Percentiles rank a stretch among this genome's conserved stretches.
Conservation (phyloP, 306 rosid genomes). For the Begonia loranthoides region DNA sequence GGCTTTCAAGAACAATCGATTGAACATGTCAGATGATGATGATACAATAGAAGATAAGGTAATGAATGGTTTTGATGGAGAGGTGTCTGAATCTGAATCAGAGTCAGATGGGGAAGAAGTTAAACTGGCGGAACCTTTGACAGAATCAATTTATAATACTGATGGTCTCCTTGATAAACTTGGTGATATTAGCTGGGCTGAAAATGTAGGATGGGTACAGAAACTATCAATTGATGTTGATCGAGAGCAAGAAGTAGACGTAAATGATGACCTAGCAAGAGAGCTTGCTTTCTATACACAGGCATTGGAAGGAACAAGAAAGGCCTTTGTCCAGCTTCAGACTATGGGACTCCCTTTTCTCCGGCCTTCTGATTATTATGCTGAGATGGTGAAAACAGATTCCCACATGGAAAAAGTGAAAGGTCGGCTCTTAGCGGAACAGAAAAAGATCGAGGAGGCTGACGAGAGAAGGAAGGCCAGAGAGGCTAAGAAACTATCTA, state of each 20-base stretch:
- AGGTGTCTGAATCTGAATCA: slow-evolving; percentile 37
- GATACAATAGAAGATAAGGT: slow-evolving; percentile 14
- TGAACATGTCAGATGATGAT: slow-evolving; percentile 12
- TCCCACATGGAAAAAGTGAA: slow-evolving; percentile 71
- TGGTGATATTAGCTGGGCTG: slow-evolving; percentile 85
- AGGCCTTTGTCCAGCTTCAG: slow-evolving; percentile 62
- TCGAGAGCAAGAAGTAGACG: slow-evolving; percentile 72
- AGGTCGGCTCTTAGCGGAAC: slow-evolving; percentile 57
- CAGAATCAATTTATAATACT: slow-evolving; percentile 44
- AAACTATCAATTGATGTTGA: slow-evolving; percentile 57
- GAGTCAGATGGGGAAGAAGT: slow-evolving; percentile 50
- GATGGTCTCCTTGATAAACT: slow-evolving; percentile 74
- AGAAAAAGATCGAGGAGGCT: slow-evolving; percentile 69
- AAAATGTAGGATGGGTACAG: slow-evolving; percentile 57
- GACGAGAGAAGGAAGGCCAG: slow-evolving; percentile 81
- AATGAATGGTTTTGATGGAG: slow-evolving; percentile 17
- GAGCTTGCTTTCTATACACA: slow-evolving; percentile 78
- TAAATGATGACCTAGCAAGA: slow-evolving; percentile 72
- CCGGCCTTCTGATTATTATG: slow-evolving; percentile 78
- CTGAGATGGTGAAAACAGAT: slow-evolving; percentile 89
- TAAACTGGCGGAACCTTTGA: slow-evolving; percentile 45
- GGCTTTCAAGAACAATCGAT: slow-evolving; percentile 19
- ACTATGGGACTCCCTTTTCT: slow-evolving; percentile 61
- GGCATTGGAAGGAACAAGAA: slow-evolving; percentile 71
- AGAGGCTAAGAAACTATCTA: slow-evolving; percentile 64